Conservation (phyloP, 2,329 filamentous ascomycete genomes). For the Aspergillus sp. region DNA sequence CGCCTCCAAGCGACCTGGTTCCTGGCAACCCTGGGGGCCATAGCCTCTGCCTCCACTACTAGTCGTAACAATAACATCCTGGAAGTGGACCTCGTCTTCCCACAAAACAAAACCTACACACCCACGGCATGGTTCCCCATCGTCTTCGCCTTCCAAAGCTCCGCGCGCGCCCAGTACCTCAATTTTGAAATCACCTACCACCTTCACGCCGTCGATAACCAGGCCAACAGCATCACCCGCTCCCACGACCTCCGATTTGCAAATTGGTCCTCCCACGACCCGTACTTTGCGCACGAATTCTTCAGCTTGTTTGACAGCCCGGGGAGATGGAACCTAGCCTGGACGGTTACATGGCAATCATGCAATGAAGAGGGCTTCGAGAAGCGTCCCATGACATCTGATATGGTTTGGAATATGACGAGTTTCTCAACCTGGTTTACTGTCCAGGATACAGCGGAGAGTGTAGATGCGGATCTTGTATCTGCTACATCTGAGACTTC, state of each 20-base stretch:
- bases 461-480: too few species aligned
- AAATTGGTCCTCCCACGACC: slow-evolving; percentile 13
- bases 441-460: not conserved
- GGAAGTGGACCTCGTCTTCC: slow-evolving; percentile 20
- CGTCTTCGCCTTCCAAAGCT: slow-evolving; percentile 18
- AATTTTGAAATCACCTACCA: slow-evolving; percentile 9
- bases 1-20: not conserved
- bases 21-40: not conserved
- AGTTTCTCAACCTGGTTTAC: not conserved
- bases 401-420: not conserved
- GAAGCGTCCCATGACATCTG: not conserved
- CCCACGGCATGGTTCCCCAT: slow-evolving; percentile 16
- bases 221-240: not conserved
- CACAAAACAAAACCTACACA: slow-evolving; percentile 18
- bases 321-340: slow-evolving; percentile 6
- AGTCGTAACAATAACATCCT: not conserved
- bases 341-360: slow-evolving; percentile 11
- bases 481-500: too few species aligned
- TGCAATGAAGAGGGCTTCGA: slow-evolving; percentile 11
- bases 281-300: slow-evolving; percentile 11
- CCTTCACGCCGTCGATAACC: slow-evolving; percentile 5
- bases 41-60: not conserved
- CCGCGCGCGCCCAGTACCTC: slow-evolving; percentile 11
- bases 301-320: not conserved
- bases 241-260: slow-evolving; percentile 7